Base-by-base conservation (phyloP, 1,139 yeast genomes). In the Nadsonia commutata region DNA sequence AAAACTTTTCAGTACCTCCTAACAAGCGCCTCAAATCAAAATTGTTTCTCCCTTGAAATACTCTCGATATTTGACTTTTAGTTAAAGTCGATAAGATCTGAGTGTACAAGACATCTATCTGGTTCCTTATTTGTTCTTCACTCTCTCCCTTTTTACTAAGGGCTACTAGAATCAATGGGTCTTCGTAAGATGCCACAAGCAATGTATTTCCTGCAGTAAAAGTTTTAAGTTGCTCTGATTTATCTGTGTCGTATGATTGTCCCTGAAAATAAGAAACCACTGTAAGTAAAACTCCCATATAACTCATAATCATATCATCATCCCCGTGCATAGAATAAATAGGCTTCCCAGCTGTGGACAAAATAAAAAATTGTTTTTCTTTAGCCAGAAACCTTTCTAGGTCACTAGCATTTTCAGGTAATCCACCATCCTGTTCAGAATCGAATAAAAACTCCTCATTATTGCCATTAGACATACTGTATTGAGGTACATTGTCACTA, bases 291-390 rank as follows among this genome's bases (percentile, higher is more conserved):
- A 80, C 65, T 1, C 62, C 67, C 66, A 83, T 76, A 55, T 82
- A 81, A 1, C 90, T 84, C 40, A 82, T 66, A 1, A 81, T 67
- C 20, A 78, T 63, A 41, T 76, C 79, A 48, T 85, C 94, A 0
- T 76, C 64, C 2, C 95, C 95, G 56, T 79, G 72, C 68, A 81
- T 68, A 1, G 94, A 75, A 59, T 80, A 90, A 6, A 90, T 82
- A 1, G 95, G 96, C 58, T 90, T 90, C 0, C 98, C 98, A 0
- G 97, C 95, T 2, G 79, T 65, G 0, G 95, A 85, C n/a, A 90
- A 66, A 5, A 90, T 76, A 50, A 86, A 77, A 53, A 82, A 85
- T 45, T 82, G 93, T 58, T 81, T 82, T 43, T 69, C 61, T 66
- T 71, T 38, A 52, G 49, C 45, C 65, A 71, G 54, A 76, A 77